Evolutionary conservation across 2,329 filamentous ascomycete species (phyloP).

Genomic region (Chrysosphaeria jannelii): DNA sequence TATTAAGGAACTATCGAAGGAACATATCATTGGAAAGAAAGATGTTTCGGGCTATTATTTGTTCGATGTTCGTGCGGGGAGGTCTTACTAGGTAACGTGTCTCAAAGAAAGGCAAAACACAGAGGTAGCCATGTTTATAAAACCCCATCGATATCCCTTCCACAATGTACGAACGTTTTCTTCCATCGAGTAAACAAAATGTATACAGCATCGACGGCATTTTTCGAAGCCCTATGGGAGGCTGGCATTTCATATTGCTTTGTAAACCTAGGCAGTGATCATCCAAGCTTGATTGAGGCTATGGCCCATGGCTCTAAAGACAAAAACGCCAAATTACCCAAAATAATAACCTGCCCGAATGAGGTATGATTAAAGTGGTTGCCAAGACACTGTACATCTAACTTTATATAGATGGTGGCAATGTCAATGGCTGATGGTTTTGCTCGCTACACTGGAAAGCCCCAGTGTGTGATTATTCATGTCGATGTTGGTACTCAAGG

Average conservation of each 20-base stretch:
- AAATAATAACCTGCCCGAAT: slow-evolving; percentile 42
- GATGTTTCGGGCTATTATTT: too few species aligned
- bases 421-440: slow-evolving; percentile 50
- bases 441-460: slow-evolving; percentile 31
- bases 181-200: slow-evolving; percentile 8
- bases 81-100: too few species aligned
- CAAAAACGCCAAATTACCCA: slow-evolving; percentile 27
- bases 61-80: too few species aligned
- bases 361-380: slow-evolving; percentile 16
- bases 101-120: background rate
- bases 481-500: slow-evolving; percentile 49
- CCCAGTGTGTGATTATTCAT: slow-evolving; percentile 41
- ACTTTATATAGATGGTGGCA: slow-evolving; percentile 33
- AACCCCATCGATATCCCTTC: background rate
- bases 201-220: slow-evolving; percentile 54
- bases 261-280: slow-evolving; percentile 29
- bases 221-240: slow-evolving; percentile 58
- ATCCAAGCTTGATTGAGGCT: slow-evolving; percentile 45
- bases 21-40: too few species aligned
- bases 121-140: background rate
- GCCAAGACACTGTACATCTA: background rate
- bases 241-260: slow-evolving; percentile 27
- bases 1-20: background rate
- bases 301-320: slow-evolving; percentile 41
- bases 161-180: background rate